Evolutionary conservation across 2,329 filamentous ascomycete genomes (phyloP).

Genomic region (Saccharata proteae): DNA sequence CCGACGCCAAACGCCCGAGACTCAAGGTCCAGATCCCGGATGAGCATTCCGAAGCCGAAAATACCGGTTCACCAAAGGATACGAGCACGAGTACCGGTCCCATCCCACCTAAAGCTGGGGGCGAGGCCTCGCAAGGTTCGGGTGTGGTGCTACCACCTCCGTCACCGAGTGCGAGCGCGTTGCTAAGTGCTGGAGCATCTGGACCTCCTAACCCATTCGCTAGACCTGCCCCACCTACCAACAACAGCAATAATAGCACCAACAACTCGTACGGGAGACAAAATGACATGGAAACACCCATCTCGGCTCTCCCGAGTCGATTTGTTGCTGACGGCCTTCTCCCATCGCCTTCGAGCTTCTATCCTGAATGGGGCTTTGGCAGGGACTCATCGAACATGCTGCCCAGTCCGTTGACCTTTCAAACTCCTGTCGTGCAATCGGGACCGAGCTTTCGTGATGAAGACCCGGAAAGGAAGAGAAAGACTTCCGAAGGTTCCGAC

Average conservation of each 20-base stretch:
- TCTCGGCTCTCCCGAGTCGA: conserved; percentile 84
- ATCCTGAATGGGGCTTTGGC: conserved; percentile 76
- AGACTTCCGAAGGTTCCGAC: conserved; percentile 23
- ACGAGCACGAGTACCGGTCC: conserved; percentile 47
- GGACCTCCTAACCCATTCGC: conserved; percentile 95
- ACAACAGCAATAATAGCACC: conserved; percentile 23
- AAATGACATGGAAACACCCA: conserved; percentile 57
- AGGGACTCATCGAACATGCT: conserved; percentile 66
- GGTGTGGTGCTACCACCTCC: conserved; percentile 81
- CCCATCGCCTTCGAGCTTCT: conserved; percentile 85
- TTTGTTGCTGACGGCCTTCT: conserved; percentile 82
- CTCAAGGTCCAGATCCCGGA: conserved; percentile 93
- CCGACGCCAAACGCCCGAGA: conserved; percentile 60
- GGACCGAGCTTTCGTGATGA: conserved; percentile 33
- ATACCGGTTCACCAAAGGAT: conserved; percentile 51
- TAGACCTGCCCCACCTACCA: conserved; percentile 64
- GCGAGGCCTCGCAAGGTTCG: conserved; percentile 47
- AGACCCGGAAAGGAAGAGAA: conserved; percentile 28
- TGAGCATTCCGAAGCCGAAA: conserved; percentile 69
- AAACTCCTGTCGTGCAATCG: conserved; percentile 53
- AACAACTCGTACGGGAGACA: conserved; percentile 29
- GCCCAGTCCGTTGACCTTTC: conserved; percentile 85
- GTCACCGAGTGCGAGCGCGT: conserved; percentile 73
- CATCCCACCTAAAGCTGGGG: conserved; percentile 43
- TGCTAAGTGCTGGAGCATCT: conserved; percentile 80